Percentiles rank a stretch among this genome's conserved stretches.
These are phyloP conservation scores for Xylaria telfairii DNA, from an alignment of 495 filamentous ascomycete species.

Conservation along the genomic window DNA sequence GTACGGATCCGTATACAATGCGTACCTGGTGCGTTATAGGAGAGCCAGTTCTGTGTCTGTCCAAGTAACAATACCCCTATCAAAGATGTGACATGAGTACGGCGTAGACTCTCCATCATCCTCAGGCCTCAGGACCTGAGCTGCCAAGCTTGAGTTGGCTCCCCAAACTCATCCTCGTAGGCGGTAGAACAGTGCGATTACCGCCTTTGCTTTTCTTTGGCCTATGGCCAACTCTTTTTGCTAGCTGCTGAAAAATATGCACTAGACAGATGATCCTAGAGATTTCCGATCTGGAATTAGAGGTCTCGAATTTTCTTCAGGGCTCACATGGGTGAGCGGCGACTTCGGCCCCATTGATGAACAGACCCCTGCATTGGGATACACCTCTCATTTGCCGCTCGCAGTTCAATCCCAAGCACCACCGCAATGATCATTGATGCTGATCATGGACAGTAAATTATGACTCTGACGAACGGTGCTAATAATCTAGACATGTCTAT, in stretches of 20 bases:
- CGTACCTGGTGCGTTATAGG: background rate
- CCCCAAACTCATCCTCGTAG: background rate
- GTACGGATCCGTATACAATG: background rate
- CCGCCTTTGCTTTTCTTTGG: background rate
- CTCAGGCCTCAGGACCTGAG: background rate
- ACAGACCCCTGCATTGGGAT: slow-evolving; percentile 21
- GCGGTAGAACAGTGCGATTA: slow-evolving; percentile 2
- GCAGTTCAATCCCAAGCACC: background rate
- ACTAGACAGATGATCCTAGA: background rate
- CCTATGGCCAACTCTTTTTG: background rate
- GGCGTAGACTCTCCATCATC: background rate
- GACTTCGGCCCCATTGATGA: slow-evolving; percentile 21
- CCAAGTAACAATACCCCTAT: background rate
- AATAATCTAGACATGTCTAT: background rate
- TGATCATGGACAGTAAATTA: slow-evolving; percentile 14
- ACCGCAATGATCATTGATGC: background rate
- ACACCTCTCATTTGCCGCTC: slow-evolving; percentile 17
- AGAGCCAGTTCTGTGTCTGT: background rate
- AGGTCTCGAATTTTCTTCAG: background rate
- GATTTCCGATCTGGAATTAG: background rate
- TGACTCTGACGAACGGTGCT: background rate
- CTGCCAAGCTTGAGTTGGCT: background rate
- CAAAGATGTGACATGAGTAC: slow-evolving; percentile 7
- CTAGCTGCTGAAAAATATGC: background rate
- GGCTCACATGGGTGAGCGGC: slow-evolving; percentile 3